Evolutionary conservation across 2,329 filamentous ascomycete genomes (phyloP), one percentile per base, ranked within the genome.

Genomic region (Domatiomyces globalis): DNA sequence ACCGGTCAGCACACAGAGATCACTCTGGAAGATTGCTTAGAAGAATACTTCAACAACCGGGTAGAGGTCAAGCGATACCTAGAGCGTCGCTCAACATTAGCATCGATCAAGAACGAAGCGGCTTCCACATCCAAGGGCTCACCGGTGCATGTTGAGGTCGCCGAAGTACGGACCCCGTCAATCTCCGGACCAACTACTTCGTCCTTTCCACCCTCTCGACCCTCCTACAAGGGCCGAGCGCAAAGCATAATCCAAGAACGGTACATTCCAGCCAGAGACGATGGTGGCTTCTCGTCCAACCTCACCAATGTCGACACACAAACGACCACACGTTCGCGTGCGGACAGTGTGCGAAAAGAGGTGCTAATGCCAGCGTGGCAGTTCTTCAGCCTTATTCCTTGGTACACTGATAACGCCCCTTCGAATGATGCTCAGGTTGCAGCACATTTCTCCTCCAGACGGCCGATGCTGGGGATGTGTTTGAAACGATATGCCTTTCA

Each of bases 341-440:
- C 60, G 50, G 68, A 68, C 42, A 73, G 70, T 33, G 66, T 75
- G 48, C 67, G 76, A 57, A 95, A 90, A 63, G 89, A 94, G 61
- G 85, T 96, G 12, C 83, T 90, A 53, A 95, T 96, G 72, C 90
- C 90, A 39, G 92, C 92, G 1, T 96, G 89, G 88, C 90, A 95
- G 62, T 95, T 96, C 63, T 96, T 95, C 69, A 87, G 85, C 62
- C 72, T 96, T 22, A 87, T 95, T 61, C 89, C 89, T 25, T 95
- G 89, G 89, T 88, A 94, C 64, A 87, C 87, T 1, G 74, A 82
- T 59, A 78, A 80, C 51, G 73, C 74, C 15, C 76, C 78, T 5
- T 75, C 69, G 22, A 78, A 76, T 55, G 85, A 95, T 63, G 77
- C 81, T 1, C 87, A 95, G 61, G 85, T 95, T 8, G 87, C 85